phyloP scores from a whole-genome alignment of 1,139 yeast genomes.

The Suhomyces anneliseae region DNA sequence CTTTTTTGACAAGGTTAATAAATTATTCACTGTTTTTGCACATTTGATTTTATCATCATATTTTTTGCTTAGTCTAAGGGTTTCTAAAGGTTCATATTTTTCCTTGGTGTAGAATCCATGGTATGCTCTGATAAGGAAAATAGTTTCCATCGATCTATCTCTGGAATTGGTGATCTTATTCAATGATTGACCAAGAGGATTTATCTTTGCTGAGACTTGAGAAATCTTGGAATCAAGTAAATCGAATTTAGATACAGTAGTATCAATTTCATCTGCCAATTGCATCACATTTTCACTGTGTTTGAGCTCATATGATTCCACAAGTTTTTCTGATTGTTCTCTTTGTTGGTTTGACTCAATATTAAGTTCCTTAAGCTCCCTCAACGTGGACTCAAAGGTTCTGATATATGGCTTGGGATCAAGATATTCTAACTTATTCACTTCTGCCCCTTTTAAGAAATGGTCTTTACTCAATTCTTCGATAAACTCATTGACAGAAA shows the following conservation, averaged over 20 bases:
- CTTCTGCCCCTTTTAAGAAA: constrained; percentile 54
- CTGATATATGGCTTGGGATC: constrained; percentile 96
- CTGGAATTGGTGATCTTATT: constrained; percentile 75
- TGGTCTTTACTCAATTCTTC: constrained; percentile 80
- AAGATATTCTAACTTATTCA: constrained; percentile 53
- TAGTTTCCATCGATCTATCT: constrained; percentile 72
- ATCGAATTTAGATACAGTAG: constrained; percentile 48
- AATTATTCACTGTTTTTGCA: constrained; percentile 66
- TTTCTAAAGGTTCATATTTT: constrained; percentile 61
- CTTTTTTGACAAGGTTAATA: constrained; percentile 64
- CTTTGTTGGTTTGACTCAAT: constrained; percentile 54
- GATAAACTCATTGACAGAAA: constrained; percentile 76
- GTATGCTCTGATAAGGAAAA: constrained; percentile 74
- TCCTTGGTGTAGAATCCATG: constrained; percentile 68
- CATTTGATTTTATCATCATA: constrained; percentile 60
- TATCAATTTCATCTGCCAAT: constrained; percentile 51
- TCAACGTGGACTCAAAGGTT: constrained; percentile 83
- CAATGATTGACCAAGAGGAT: constrained; percentile 72
- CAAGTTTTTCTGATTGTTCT: constrained; percentile 52
- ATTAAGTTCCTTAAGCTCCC: constrained; percentile 63
- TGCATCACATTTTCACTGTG: constrained; percentile 69
- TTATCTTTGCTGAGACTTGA: constrained; percentile 60
- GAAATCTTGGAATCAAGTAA: constrained; percentile 60
- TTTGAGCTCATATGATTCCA: constrained; percentile 59
- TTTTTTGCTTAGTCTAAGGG: constrained; percentile 41